A percentile compares a stretch with the other conserved stretches of the same genome.
These are phyloP conservation scores for Aureobasidium subglaciale DNA, from an alignment of 2,329 filamentous ascomycete species.

Conservation along the genomic window DNA sequence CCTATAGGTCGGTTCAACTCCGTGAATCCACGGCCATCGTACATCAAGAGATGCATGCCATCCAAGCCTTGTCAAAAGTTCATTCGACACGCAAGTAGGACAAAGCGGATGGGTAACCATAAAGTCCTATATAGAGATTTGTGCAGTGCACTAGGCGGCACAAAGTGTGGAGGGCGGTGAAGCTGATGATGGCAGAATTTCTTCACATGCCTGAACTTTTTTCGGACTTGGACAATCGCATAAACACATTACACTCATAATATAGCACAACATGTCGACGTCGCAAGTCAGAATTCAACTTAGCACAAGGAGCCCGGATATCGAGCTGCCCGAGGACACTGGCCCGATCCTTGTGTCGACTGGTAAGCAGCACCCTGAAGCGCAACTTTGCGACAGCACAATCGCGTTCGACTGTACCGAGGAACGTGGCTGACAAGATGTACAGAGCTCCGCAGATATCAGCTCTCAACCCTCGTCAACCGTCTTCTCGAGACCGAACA, in stretches of 20 bases:
- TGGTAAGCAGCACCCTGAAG: slow-evolving; percentile 32
- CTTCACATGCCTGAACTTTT: slow-evolving; percentile 8
- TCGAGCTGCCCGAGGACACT: slow-evolving; percentile 47
- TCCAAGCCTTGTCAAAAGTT: no score
- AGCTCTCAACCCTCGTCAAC: slow-evolving; percentile 58
- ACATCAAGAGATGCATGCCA: no score
- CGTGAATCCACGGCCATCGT: no score
- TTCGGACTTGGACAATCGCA: neutral
- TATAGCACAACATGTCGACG: slow-evolving; percentile 19
- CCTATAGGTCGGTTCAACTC: no score
- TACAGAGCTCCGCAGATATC: slow-evolving; percentile 49
- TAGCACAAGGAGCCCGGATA: slow-evolving; percentile 45
- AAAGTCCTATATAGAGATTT: neutral
- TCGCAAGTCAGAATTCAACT: slow-evolving; percentile 50
- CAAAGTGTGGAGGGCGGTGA: neutral
- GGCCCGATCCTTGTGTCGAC: slow-evolving; percentile 53
- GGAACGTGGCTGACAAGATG: neutral
- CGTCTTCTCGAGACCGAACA: slow-evolving; percentile 50
- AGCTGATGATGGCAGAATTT: neutral
- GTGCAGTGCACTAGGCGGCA: neutral
- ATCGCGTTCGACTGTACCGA: neutral
- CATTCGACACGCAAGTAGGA: no score
- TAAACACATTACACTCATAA: slow-evolving; percentile 13
- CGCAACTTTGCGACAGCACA: neutral
- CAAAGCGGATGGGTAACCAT: no score